A percentile compares a stretch with the other conserved stretches of the same genome.
phyloP scores from a whole-genome alignment of 2,329 filamentous ascomycete genomes.

The Stylonectria norvegica region DNA sequence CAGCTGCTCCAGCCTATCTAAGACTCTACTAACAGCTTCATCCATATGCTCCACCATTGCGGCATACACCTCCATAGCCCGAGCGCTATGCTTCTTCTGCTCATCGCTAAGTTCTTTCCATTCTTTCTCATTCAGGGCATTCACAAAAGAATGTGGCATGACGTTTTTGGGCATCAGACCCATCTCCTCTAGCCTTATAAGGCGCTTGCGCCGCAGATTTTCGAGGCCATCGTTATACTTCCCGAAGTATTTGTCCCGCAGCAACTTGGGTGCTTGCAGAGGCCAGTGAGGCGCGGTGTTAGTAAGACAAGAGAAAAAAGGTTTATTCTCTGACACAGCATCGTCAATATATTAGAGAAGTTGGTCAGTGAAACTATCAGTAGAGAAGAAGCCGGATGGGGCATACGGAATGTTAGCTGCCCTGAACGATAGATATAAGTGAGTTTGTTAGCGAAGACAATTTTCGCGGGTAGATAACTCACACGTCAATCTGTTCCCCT shows the following conservation, averaged over 20 bases:
- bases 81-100: not conserved
- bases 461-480: not conserved
- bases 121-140: not conserved
- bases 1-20: not conserved
- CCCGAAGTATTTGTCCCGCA: not conserved
- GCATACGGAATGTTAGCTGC: not conserved
- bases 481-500: not conserved
- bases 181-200: not conserved
- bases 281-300: not conserved
- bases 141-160: not conserved
- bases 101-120: not conserved
- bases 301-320: not conserved
- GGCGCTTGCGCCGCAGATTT: not conserved
- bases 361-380: not conserved
- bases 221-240: not conserved
- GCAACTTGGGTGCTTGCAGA: not conserved
- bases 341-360: not conserved
- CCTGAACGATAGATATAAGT: not conserved
- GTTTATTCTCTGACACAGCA: not conserved
- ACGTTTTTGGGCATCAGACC: not conserved
- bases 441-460: not conserved
- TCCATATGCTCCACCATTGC: not conserved
- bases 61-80: not conserved
- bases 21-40: not conserved
- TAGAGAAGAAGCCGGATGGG: not conserved